These are phyloP conservation scores for Endothia cerciana DNA, from an alignment of 2,329 filamentous ascomycete genomes.

Conservation along the genomic window DNA sequence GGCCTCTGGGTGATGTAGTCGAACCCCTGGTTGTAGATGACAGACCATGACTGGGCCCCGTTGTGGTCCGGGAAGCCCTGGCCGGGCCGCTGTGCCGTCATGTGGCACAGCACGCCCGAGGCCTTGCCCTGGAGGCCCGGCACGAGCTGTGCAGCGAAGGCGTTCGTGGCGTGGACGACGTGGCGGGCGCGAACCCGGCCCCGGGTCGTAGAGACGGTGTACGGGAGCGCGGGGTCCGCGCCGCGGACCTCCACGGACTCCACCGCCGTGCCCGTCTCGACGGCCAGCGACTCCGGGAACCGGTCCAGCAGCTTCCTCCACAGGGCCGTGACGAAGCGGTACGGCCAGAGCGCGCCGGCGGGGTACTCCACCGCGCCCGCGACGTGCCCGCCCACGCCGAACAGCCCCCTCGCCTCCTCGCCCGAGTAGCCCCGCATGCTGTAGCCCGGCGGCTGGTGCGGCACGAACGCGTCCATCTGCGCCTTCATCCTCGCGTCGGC, in stretches of 20 bases:
- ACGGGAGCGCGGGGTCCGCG: slow-evolving; percentile 35
- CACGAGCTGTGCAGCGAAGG: slow-evolving; percentile 54
- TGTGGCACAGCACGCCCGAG: slow-evolving; percentile 51
- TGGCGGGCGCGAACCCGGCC: slow-evolving; percentile 51
- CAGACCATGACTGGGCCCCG: slow-evolving; percentile 52
- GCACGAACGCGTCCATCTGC: slow-evolving; percentile 45
- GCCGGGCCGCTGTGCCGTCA: slow-evolving; percentile 54
- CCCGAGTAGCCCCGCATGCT: slow-evolving; percentile 41
- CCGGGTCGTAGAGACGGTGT: slow-evolving; percentile 48
- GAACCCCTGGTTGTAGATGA: slow-evolving; percentile 50
- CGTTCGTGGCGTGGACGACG: slow-evolving; percentile 63
- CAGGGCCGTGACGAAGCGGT: slow-evolving; percentile 50
- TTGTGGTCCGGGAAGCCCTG: slow-evolving; percentile 37
- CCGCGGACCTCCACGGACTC: slow-evolving; percentile 34
- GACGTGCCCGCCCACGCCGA: slow-evolving; percentile 41
- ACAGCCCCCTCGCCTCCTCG: slow-evolving; percentile 41
- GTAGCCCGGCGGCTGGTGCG: slow-evolving; percentile 15
- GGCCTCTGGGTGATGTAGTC: slow-evolving; percentile 58
- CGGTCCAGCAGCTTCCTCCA: slow-evolving; percentile 47
- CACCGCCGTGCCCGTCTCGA: slow-evolving; percentile 46
- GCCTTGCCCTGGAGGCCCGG: slow-evolving; percentile 51
- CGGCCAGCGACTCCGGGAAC: slow-evolving; percentile 39
- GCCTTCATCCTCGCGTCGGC: slow-evolving; percentile 37
- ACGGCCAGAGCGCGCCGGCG: slow-evolving; percentile 56
- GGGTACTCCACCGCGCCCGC: slow-evolving; percentile 48